Conservation (phyloP, 306 rosid species). For the Cyclanthera cordifolia region DNA sequence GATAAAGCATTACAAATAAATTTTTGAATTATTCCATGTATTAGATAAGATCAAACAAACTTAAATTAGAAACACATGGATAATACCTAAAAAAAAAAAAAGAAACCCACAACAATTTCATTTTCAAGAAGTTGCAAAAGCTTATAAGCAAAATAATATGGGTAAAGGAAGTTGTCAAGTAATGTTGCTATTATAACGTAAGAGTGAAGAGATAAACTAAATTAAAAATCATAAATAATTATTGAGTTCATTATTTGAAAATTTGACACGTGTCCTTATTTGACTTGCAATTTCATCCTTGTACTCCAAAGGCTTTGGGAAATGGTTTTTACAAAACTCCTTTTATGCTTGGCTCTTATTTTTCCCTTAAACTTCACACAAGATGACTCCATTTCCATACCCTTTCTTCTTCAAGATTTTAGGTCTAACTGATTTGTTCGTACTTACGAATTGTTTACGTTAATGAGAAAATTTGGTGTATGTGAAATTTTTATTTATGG, state of each 20-base stretch:
- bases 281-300: conserved; percentile 15
- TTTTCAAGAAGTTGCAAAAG: not conserved
- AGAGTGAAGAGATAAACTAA: not conserved
- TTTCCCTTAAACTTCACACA: conserved; percentile 26
- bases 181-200: not conserved
- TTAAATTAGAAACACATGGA: not conserved
- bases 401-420: not conserved
- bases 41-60: not conserved
- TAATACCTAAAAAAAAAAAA: not conserved
- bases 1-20: too few species aligned
- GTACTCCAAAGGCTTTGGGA: conserved; percentile 22
- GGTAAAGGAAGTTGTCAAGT: conserved; percentile 5
- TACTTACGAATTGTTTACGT: not conserved
- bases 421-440: not conserved
- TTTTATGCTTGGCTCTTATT: conserved; percentile 7
- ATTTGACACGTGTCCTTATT: not conserved
- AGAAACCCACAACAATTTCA: not conserved
- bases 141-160: not conserved
- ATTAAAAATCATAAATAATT: not conserved
- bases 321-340: not conserved
- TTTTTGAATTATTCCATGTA: not conserved
- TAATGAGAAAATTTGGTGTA: not conserved
- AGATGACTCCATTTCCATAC: conserved; percentile 1
- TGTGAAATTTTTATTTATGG: not conserved
- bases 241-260: not conserved